Base-by-base conservation (phyloP, 441 rosid species). In the Francoa sonchifolia region DNA sequence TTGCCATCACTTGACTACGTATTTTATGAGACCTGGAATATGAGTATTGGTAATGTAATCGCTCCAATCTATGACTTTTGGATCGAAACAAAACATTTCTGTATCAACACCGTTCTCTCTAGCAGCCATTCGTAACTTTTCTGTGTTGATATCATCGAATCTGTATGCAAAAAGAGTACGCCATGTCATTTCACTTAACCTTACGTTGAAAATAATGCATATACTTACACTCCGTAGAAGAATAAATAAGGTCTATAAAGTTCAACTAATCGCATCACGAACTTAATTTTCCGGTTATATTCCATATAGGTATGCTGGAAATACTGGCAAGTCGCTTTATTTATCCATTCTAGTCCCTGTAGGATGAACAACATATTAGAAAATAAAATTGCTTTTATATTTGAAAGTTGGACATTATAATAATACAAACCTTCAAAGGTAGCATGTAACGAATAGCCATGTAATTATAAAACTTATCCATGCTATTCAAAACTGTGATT, bases 331-430 rank as follows among this genome's bases (percentile, higher is more conserved):
- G 78, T 65, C 26, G 72, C 64, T 32, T 47, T 40, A 39, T 69
- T 81, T 22, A 69, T 75, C 42, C 76, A 45, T 47, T 76, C 61
- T 42, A 84, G 47, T 36, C 78, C 82, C 95, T 81, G 63, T 29
- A n/a, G n/a, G n/a, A n/a, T n/a, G n/a, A n/a, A n/a, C n/a, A n/a
- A n/a, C n/a, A n/a, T n/a, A n/a, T n/a, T n/a, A n/a, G n/a, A n/a
- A n/a, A n/a, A n/a, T n/a, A n/a, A n/a, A n/a, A n/a, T n/a, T n/a
- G n/a, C n/a, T n/a, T n/a, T n/a, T n/a, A n/a, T n/a, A n/a, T n/a
- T n/a, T n/a, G n/a, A n/a, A n/a, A n/a, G n/a, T n/a, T n/a, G n/a
- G n/a, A n/a, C n/a, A n/a, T n/a, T n/a, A n/a, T n/a, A n/a, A n/a
- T n/a, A n/a, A n/a, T n/a, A n/a, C n/a, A n/a, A 23, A 52, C 57